Evolutionary conservation across 2,329 filamentous ascomycete genomes (phyloP), one percentile per base, ranked within the genome.

Genomic region (Colletotrichum sp.): DNA sequence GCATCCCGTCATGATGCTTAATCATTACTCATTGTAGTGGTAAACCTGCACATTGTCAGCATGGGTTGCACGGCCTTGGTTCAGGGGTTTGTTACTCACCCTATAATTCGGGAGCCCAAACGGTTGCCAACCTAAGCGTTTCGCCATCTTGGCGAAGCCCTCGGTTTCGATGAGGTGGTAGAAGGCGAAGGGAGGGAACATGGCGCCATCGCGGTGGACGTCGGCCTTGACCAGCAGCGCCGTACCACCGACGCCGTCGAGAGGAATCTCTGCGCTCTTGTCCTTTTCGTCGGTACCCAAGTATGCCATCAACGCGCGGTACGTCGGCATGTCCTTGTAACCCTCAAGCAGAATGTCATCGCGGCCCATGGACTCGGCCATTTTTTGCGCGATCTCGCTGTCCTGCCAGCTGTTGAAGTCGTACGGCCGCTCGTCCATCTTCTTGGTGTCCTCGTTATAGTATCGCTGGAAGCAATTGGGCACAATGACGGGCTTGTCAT

Each of bases 351-450:
- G 86, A 78, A 99, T 96, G 64, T 99, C 97, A 80, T 99, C 96
- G 1, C 93, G 93, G 0, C 92, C 95, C 96, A 99, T 96, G 81
- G 92, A 92, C 13, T 90, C 87, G 3, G 91, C 96, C 78, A 99
- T 87, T 44, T 94, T 90, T 82, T 93, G 90, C 1, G 97, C 96
- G 3, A 90, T 93, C 2, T 93, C 90, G 82, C 95, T 98, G 83
- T 99, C 97, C 81, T 96, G 93, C 97, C 97, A 99, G 83, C 95
- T 98, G 87, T 99, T 99, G 89, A 93, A 99, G 86, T 99, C 97
- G 84, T 99, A 99, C 0, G 96, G 93, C 6, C 97, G 92, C 82
- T 96, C 92, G 59, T 93, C 92, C 87, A 92, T 91, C 78, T 92
- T 89, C 81, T 94, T 93, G 68, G 91, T 93, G 16, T 94, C 90